Evolutionary conservation across 495 filamentous ascomycete species (phyloP).

Genomic region (Podospora pseudocomata): DNA sequence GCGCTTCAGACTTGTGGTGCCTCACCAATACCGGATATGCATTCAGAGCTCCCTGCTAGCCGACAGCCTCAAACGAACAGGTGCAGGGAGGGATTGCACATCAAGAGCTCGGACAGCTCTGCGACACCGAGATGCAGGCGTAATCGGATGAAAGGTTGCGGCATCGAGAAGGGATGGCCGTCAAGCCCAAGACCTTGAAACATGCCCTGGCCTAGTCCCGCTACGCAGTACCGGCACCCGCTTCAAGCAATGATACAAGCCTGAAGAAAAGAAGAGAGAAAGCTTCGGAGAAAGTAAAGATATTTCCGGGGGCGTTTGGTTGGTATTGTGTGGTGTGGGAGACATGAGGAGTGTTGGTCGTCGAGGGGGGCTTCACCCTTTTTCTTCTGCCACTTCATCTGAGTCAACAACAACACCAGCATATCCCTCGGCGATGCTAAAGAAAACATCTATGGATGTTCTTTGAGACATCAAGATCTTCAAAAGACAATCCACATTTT

Average conservation of each 20-base stretch:
- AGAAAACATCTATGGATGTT: not conserved
- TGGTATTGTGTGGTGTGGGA: not conserved
- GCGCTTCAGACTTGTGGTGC: not conserved
- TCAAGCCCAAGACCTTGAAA: not conserved
- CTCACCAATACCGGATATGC: not conserved
- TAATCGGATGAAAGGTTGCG: not conserved
- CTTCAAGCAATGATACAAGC: not conserved
- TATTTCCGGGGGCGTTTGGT: not conserved
- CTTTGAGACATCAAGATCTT: not conserved
- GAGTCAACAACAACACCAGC: not conserved
- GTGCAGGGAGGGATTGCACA: not conserved
- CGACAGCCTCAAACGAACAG: slow-evolving; percentile 9
- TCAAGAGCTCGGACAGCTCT: not conserved
- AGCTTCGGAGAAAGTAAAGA: not conserved
- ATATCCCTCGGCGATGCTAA: not conserved
- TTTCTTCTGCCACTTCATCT: not conserved
- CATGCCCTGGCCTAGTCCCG: not conserved
- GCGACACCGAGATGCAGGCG: not conserved
- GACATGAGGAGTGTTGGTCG: not conserved
- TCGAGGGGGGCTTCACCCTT: not conserved
- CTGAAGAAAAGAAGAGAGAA: not conserved
- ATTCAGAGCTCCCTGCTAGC: not conserved
- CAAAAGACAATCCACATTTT: slow-evolving; percentile 4
- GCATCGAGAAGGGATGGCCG: not conserved
- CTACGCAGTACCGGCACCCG: slow-evolving; percentile 1